phyloP scores from a whole-genome alignment of 176 grass and related monocot genomes.

The Pontederia paniculata region DNA sequence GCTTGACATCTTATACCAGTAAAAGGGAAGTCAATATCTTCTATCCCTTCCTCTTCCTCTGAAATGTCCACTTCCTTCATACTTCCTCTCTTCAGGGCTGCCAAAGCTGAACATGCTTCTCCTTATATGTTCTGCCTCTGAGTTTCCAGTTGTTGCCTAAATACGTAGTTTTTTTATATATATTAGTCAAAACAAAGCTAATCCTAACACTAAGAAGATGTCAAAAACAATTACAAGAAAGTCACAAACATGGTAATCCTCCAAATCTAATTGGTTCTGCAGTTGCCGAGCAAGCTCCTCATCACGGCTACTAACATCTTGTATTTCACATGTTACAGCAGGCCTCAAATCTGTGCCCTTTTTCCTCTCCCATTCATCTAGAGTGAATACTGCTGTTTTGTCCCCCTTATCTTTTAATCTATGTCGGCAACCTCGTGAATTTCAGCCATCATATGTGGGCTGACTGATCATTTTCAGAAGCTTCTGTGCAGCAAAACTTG shows the following conservation, averaged over 20 bases:
- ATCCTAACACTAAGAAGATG: background rate
- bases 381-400: slow-evolving; percentile 65
- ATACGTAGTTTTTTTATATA: slow-evolving; percentile 1
- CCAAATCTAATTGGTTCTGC: slow-evolving; percentile 69
- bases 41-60: slow-evolving; percentile 35
- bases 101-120: slow-evolving; percentile 83
- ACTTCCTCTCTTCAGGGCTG: slow-evolving; percentile 31
- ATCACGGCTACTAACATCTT: slow-evolving; percentile 55
- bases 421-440: slow-evolving; percentile 31
- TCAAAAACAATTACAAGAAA: background rate
- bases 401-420: slow-evolving; percentile 57
- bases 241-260: slow-evolving; percentile 41
- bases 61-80: slow-evolving; percentile 36
- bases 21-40: slow-evolving; percentile 16
- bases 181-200: background rate
- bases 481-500: slow-evolving; percentile 86
- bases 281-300: slow-evolving; percentile 78
- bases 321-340: slow-evolving; percentile 18
- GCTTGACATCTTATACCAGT: too few species aligned
- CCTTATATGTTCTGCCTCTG: slow-evolving; percentile 51
- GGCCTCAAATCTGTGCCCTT: slow-evolving; percentile 26
- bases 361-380: slow-evolving; percentile 93
- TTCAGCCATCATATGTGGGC: slow-evolving; percentile 29
- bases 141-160: slow-evolving; percentile 28
- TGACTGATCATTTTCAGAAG: slow-evolving; percentile 80